Base-by-base conservation (phyloP, 441 rosid species). In the Mallotus repandus region DNA sequence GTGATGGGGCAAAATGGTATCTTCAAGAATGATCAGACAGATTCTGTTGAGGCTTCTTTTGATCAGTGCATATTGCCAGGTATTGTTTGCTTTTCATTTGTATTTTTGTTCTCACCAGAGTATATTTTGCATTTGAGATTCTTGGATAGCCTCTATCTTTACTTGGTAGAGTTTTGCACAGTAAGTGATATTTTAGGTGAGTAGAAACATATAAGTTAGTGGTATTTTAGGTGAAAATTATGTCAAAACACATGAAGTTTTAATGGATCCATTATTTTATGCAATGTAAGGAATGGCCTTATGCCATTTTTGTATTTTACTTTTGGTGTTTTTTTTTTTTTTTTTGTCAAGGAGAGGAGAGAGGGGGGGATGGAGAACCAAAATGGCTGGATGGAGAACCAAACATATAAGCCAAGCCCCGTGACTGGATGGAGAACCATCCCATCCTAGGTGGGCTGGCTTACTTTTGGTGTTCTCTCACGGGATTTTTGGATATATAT, bases 1-100 rank as follows among this genome's bases (percentile, higher is more conserved):
- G 89, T 79, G 66, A 84, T 85, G 88, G 92, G 96, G 77, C 96
- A 92, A 81, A 94, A 94, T 83, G 97, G 97, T 68, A 81, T 88
- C 71, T 78, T 92, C 32, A 90, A 81, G 82, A 91, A 88, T 73
- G 97, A 88, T 69, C 92, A 88, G 79, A 78, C 84, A 66, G 93
- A 90, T 45, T 77, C 86, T 64, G 72, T 81, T 77, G 86, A 82
- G 78, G 84, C 79, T 80, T 78, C 85, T 77, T 66, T 70, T 62
- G 97, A 89, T 74, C 89, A 85, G 79, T 70, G 98, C 90, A 85
- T 73, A 88, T 71, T 61, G 22, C 56, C 59, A n/a, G 62, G 45
- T 54, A 29, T 14, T 21, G 2, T 74, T 25, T 57, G 25, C 59
- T 67, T 81, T 46, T n/a, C 57, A 19, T 35, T 69, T 9, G 18